Percentiles rank a stretch among this genome's conserved stretches.
phyloP scores from a whole-genome alignment of 192 early-diverging fungal genomes.

The Coemansia sp. region DNA sequence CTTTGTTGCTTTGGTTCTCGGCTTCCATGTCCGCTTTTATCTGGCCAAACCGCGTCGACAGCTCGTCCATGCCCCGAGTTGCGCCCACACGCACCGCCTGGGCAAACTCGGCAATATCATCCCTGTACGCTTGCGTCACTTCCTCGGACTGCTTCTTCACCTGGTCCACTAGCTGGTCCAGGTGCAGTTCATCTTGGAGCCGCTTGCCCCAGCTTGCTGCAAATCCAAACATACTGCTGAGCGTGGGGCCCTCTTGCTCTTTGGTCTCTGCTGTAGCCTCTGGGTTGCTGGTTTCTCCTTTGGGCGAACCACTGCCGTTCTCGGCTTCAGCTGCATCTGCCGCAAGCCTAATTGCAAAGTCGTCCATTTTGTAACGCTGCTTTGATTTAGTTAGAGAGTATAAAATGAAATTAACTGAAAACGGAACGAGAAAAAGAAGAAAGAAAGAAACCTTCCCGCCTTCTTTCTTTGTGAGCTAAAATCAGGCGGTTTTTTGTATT shows the following conservation, averaged over 20 bases:
- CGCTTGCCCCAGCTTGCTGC: slow-evolving; percentile 47
- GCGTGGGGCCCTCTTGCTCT: slow-evolving; percentile 15
- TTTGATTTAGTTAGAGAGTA: background rate
- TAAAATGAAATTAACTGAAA: background rate
- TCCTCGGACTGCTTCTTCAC: slow-evolving; percentile 47
- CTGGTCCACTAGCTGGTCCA: slow-evolving; percentile 39
- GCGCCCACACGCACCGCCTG: slow-evolving; percentile 45
- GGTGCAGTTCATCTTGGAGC: slow-evolving; percentile 32
- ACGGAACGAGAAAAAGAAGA: background rate
- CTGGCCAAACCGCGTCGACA: slow-evolving; percentile 34
- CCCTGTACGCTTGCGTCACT: slow-evolving; percentile 45
- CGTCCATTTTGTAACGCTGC: slow-evolving; percentile 30
- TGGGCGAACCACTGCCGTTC: slow-evolving; percentile 4
- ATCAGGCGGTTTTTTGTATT: background rate
- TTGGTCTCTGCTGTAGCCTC: background rate
- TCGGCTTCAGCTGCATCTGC: slow-evolving; percentile 48
- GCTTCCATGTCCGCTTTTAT: slow-evolving; percentile 28
- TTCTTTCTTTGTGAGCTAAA: too few species aligned
- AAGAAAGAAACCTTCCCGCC: too few species aligned
- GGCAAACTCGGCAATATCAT: slow-evolving; percentile 50
- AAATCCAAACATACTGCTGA: slow-evolving; percentile 42
- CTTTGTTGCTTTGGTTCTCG: slow-evolving; percentile 3
- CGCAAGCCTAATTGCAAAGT: slow-evolving; percentile 32
- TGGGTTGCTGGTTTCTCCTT: slow-evolving; percentile 1
- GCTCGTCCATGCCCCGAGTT: slow-evolving; percentile 33